Evolutionary conservation across 176 grass and related monocot genomes (phyloP).

Genomic region (Oryza glaberrima): DNA sequence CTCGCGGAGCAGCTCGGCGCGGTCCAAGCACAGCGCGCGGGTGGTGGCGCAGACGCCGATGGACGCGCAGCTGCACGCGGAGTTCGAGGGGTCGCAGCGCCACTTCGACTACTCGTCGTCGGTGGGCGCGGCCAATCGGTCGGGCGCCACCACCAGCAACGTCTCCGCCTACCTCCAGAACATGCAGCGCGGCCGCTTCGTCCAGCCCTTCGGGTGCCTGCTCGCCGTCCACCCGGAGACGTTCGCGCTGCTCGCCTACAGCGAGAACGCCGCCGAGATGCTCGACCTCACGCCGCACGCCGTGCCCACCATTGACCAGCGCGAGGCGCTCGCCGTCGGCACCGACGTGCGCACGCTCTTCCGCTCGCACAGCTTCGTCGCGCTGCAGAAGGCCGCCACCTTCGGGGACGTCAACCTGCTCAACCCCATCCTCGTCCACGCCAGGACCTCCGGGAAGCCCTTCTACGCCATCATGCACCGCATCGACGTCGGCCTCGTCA

Average conservation of each 20-base stretch:
- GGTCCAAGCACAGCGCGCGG: slow-evolving; percentile 74
- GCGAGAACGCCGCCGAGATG: slow-evolving; percentile 96
- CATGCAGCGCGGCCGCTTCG: slow-evolving; percentile 77
- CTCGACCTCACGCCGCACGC: slow-evolving; percentile 92
- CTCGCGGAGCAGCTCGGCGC: slow-evolving; percentile 70
- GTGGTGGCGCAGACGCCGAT: slow-evolving; percentile 75
- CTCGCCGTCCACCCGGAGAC: slow-evolving; percentile 72
- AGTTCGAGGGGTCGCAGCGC: slow-evolving; percentile 72
- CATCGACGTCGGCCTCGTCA: slow-evolving; percentile 78
- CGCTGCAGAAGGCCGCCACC: slow-evolving; percentile 81
- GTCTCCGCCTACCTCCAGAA: slow-evolving; percentile 80
- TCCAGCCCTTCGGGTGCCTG: slow-evolving; percentile 92
- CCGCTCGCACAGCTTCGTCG: slow-evolving; percentile 66
- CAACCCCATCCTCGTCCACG: slow-evolving; percentile 92
- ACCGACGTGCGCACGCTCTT: slow-evolving; percentile 75
- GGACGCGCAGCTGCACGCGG: slow-evolving; percentile 76
- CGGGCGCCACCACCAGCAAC: slow-evolving; percentile 40
- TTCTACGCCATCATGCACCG: slow-evolving; percentile 95
- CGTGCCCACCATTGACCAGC: slow-evolving; percentile 91
- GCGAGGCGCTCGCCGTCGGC: slow-evolving; percentile 64
- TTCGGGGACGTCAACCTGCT: slow-evolving; percentile 83
- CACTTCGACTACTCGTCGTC: slow-evolving; percentile 79
- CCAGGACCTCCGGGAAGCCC: slow-evolving; percentile 85
- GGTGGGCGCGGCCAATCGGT: slow-evolving; percentile 46
- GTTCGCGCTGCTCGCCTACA: slow-evolving; percentile 80